Evolutionary conservation across 2,329 filamentous ascomycete genomes (phyloP).

Genomic region (Cladophialophora immunda): DNA sequence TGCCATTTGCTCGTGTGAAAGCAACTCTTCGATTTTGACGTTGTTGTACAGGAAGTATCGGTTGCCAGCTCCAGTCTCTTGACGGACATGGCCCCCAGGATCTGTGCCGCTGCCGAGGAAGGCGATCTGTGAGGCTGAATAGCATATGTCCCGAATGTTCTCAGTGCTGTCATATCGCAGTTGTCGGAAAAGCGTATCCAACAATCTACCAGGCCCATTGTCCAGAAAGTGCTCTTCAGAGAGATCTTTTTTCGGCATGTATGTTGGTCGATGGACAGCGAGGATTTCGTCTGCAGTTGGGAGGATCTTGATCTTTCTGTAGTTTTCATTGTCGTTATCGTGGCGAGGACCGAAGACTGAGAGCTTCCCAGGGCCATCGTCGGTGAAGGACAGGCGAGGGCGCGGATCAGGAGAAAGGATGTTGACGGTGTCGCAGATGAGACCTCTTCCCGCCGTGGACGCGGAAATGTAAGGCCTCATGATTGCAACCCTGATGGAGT

Average conservation of each 20-base stretch:
- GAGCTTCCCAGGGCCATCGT: constrained; percentile 43
- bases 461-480: constrained; percentile 7
- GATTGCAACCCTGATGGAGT: background rate
- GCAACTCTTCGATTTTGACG: constrained; percentile 33
- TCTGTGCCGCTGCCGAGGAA: constrained; percentile 20
- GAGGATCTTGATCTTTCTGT: constrained; percentile 47
- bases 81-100: constrained; percentile 9
- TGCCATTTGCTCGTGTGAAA: constrained; percentile 37
- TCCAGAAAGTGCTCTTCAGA: constrained; percentile 41
- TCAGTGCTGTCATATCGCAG: constrained; percentile 48
- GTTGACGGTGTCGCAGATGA: background rate
- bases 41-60: constrained; percentile 34
- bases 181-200: constrained; percentile 51
- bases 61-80: constrained; percentile 33
- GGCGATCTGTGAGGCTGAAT: constrained; percentile 37
- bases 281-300: constrained; percentile 49
- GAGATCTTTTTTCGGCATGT: constrained; percentile 47
- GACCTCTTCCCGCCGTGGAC: background rate
- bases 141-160: constrained; percentile 46
- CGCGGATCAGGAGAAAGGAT: constrained; percentile 25
- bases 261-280: constrained; percentile 42
- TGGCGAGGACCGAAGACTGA: constrained; percentile 43
- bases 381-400: constrained; percentile 28
- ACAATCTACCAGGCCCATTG: constrained; percentile 42
- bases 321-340: constrained; percentile 49